Evolutionary conservation across 2,329 filamentous ascomycete genomes (phyloP).

Genomic region (Coccinonectria pachysandricola): DNA sequence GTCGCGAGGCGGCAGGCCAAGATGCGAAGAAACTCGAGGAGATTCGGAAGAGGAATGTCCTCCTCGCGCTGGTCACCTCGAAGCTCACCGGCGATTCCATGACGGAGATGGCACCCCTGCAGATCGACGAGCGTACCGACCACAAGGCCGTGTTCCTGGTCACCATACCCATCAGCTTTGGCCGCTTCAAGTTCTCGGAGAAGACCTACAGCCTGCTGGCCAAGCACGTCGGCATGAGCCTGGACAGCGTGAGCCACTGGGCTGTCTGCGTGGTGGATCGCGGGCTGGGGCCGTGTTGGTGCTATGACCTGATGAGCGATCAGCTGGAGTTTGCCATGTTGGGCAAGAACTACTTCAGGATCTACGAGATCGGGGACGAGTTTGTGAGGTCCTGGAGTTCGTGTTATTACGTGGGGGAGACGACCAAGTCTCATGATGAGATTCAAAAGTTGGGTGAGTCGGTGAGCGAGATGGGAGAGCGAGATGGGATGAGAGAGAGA

Average conservation of each 20-base stretch:
- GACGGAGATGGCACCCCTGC: slow-evolving; percentile 10
- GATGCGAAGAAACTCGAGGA: slow-evolving; percentile 6
- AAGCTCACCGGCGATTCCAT: slow-evolving; percentile 14
- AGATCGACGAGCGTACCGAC: slow-evolving; percentile 7
- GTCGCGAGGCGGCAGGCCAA: too few relatives aligned
- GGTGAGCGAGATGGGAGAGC: too few relatives aligned
- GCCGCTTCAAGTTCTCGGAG: slow-evolving; percentile 12
- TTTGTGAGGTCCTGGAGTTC: slow-evolving; percentile 17
- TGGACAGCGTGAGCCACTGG: slow-evolving; percentile 18
- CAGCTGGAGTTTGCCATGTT: slow-evolving; percentile 12
- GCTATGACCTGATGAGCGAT: slow-evolving; percentile 18
- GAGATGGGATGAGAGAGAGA: rapidly evolving
- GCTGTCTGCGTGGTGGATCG: slow-evolving; percentile 16
- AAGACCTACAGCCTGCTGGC: slow-evolving; percentile 13
- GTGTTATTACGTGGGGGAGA: slow-evolving; percentile 17
- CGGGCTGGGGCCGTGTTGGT: slow-evolving; percentile 11
- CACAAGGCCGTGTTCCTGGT: slow-evolving; percentile 16
- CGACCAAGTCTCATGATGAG: slow-evolving; percentile 15
- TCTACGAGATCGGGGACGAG: slow-evolving; percentile 9
- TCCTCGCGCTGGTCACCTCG: slow-evolving; percentile 6
- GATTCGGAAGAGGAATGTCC: slow-evolving; percentile 12
- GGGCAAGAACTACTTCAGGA: slow-evolving; percentile 16
- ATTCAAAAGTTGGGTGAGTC: slow-evolving; percentile 13
- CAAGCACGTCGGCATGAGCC: slow-evolving; percentile 14
- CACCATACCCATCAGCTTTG: slow-evolving; percentile 14